A percentile compares a stretch with the other conserved stretches of the same genome.
These are phyloP conservation scores for Botrytis sinoallii DNA, from an alignment of 2,329 filamentous ascomycete genomes.

Conservation along the genomic window DNA sequence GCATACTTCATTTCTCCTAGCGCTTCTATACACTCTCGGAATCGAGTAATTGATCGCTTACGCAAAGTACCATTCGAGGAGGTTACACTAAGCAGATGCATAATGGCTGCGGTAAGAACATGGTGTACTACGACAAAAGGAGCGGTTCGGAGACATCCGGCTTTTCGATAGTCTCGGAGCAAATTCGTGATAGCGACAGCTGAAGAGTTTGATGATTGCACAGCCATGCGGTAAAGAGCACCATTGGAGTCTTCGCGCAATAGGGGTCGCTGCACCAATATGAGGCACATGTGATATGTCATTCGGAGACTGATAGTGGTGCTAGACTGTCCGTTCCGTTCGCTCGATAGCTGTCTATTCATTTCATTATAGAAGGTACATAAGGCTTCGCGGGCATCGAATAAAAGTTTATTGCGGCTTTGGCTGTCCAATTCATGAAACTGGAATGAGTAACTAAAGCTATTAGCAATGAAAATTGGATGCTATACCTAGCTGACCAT, in stretches of 20 bases:
- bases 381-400: neutral
- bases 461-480: neutral
- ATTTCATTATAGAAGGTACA: neutral
- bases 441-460: neutral
- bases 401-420: constrained; percentile 1
- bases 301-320: neutral
- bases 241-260: neutral
- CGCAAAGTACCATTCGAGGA: neutral
- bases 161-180: neutral
- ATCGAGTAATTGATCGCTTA: neutral
- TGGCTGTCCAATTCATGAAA: neutral
- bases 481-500: neutral
- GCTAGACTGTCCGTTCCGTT: neutral
- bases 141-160: neutral
- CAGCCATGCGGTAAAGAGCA: neutral
- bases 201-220: neutral
- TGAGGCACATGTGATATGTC: constrained; percentile 2
- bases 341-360: neutral
- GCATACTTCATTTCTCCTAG: neutral
- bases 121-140: constrained; percentile 1
- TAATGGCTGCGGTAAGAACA: constrained; percentile 1
- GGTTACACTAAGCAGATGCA: constrained; percentile 5
- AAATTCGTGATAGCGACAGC: neutral
- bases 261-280: neutral
- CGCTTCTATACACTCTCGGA: constrained; percentile 1